Evolutionary conservation across 768 basidiomycete genomes (phyloP).

Genomic region (Serendipita sp.): DNA sequence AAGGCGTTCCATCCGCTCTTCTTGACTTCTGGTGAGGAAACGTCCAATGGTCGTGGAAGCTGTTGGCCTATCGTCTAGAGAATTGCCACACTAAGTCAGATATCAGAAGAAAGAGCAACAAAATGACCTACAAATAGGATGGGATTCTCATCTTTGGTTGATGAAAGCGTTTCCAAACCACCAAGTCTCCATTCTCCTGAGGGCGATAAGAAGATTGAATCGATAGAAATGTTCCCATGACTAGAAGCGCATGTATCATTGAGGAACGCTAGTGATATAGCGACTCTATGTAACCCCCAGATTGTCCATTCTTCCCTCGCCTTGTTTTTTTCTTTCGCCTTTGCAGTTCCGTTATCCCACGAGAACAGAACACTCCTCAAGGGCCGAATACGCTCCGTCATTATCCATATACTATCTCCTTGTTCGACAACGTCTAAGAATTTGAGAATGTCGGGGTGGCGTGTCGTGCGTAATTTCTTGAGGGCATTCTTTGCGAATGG

Average conservation of each 20-base stretch:
- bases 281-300: conserved; percentile 85
- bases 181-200: conserved; percentile 96
- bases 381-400: conserved; percentile 86
- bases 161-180: conserved; percentile 83
- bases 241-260: conserved; percentile 72
- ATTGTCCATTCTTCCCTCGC: conserved; percentile 76
- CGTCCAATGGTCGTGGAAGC: conserved; percentile 42
- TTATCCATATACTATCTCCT: conserved; percentile 72
- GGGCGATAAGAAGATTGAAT: conserved; percentile 75
- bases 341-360: conserved; percentile 44
- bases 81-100: conserved; percentile 6
- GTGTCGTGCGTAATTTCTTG: conserved; percentile 73
- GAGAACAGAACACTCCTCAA: conserved; percentile 43
- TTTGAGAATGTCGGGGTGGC: conserved; percentile 92
- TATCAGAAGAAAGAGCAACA: not conserved
- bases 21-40: conserved; percentile 74
- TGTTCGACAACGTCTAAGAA: conserved; percentile 90
- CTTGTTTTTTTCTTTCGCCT: conserved; percentile 13
- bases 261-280: conserved; percentile 77
- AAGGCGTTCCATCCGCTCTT: conserved; percentile 69
- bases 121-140: conserved; percentile 50
- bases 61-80: conserved; percentile 49
- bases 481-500: conserved; percentile 79
- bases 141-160: conserved; percentile 58
- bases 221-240: conserved; percentile 62